phyloP scores from a whole-genome alignment of 169 alveolate genomes.

The Eimeria sp. region DNA sequence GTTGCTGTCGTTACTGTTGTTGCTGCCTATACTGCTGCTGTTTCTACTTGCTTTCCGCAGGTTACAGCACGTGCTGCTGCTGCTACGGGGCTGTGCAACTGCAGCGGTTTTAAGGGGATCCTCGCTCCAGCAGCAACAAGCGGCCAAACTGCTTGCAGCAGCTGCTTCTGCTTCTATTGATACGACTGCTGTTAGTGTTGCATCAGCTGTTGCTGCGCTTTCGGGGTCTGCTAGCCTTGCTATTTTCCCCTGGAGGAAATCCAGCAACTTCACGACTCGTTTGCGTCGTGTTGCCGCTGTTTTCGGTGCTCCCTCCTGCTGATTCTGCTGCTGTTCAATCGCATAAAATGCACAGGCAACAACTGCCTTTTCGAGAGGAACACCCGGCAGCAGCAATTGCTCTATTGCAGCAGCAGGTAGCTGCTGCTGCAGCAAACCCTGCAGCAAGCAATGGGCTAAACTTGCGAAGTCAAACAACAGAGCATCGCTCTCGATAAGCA shows the following conservation, averaged over 20 bases:
- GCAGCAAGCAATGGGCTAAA: not conserved
- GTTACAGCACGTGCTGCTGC: not conserved
- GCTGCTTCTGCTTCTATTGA: not conserved
- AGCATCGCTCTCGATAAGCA: conserved; percentile 5
- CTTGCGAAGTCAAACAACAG: conserved; percentile 14
- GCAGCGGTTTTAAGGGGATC: not conserved
- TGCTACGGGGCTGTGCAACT: not conserved
- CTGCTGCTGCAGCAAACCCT: conserved; percentile 32
- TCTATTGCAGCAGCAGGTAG: conserved; percentile 24
- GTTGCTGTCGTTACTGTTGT: not conserved
- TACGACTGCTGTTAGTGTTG: not conserved
- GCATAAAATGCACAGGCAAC: not conserved
- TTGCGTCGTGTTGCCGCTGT: not conserved
- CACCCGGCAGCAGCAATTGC: not conserved
- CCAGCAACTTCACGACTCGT: not conserved
- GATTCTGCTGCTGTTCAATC: not conserved
- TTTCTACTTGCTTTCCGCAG: not conserved
- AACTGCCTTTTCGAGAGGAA: not conserved
- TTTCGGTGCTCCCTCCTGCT: not conserved
- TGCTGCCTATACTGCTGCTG: not conserved
- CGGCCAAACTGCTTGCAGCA: not conserved
- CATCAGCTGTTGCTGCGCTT: not conserved
- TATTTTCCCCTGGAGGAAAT: not conserved
- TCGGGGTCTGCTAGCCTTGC: not conserved
- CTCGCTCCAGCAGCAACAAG: not conserved